Evolutionary conservation across 2,329 filamentous ascomycete genomes (phyloP).

Genomic region (Bipolaris gigantea): DNA sequence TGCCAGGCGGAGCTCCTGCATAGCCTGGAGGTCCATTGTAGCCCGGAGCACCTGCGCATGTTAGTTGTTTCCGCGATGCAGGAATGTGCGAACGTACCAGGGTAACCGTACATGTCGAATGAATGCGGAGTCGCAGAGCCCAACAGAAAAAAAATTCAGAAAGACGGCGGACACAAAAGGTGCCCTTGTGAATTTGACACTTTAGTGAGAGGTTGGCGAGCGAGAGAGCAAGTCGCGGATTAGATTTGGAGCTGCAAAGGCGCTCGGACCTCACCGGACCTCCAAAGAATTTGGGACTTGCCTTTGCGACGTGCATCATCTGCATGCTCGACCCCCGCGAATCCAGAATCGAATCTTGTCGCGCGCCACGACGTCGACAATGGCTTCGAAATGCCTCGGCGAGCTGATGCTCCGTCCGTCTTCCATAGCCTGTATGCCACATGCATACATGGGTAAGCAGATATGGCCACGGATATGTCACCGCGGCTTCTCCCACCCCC

Average conservation of each 20-base stretch:
- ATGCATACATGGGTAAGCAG: constrained; percentile 9
- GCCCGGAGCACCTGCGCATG: constrained; percentile 51
- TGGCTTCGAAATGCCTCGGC: constrained; percentile 38
- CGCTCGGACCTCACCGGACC: constrained; percentile 21
- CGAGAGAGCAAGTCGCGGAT: constrained; percentile 11
- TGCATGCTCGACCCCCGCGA: constrained; percentile 4
- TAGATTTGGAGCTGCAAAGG: constrained; percentile 12
- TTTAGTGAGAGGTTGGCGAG: constrained; percentile 1
- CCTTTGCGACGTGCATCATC: constrained; percentile 18
- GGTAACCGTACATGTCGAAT: constrained; percentile 42
- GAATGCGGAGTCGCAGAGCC: constrained; percentile 2
- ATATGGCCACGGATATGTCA: constrained; percentile 21
- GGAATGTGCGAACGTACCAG: constrained; percentile 23
- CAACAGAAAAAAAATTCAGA: not conserved
- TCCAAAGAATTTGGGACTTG: constrained; percentile 31
- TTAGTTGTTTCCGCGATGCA: constrained; percentile 19
- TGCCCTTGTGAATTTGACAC: not conserved
- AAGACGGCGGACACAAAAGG: not conserved
- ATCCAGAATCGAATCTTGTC: constrained; percentile 7
- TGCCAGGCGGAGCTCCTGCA: constrained; percentile 71
- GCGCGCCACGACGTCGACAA: constrained; percentile 8
- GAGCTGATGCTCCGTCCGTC: constrained; percentile 39
- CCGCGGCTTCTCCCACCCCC: constrained; percentile 14
- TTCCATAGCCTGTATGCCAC: constrained; percentile 26
- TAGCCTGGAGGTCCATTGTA: constrained; percentile 78